These are phyloP conservation scores for Coleophoma eucalyptorum DNA, from an alignment of 2,329 filamentous ascomycete genomes.

Conservation along the genomic window DNA sequence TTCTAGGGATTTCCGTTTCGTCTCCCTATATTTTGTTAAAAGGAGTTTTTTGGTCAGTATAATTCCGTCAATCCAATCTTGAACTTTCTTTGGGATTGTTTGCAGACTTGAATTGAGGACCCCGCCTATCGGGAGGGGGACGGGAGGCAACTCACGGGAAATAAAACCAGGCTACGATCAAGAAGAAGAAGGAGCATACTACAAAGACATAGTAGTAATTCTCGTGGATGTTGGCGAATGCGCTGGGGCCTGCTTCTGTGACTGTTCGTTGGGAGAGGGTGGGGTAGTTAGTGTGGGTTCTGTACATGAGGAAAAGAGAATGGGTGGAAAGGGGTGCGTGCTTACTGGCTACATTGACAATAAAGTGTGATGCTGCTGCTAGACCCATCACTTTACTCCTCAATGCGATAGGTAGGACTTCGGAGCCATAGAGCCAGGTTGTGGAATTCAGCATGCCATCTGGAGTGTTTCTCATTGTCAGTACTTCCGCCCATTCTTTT, in stretches of 20 bases:
- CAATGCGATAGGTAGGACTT: conserved; percentile 48
- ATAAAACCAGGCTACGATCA: conserved; percentile 47
- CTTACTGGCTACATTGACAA: conserved; percentile 46
- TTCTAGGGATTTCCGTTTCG: conserved; percentile 42
- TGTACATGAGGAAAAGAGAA: neutral
- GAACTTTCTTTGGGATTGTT: too few relatives aligned
- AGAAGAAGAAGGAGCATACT: conserved; percentile 45
- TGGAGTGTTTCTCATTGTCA: conserved; percentile 9
- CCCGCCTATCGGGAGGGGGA: neutral
- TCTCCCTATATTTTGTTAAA: conserved; percentile 30
- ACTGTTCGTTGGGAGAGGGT: conserved; percentile 21
- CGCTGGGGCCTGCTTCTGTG: conserved; percentile 50
- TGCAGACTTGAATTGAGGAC: too few relatives aligned
- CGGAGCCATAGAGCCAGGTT: conserved; percentile 52
- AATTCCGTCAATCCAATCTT: too few relatives aligned
- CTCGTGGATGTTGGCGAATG: conserved; percentile 52
- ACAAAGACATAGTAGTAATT: conserved; percentile 61
- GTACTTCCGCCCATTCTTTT: too few relatives aligned
- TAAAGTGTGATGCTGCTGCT: conserved; percentile 47
- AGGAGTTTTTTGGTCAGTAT: neutral
- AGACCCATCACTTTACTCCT: conserved; percentile 53
- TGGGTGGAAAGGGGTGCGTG: conserved; percentile 2
- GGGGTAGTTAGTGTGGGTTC: too few relatives aligned
- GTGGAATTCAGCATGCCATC: conserved; percentile 49
- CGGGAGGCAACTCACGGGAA: conserved; percentile 36